Conservation (phyloP, 1,284 basidiomycete genomes). For the Boletellus sp. region DNA sequence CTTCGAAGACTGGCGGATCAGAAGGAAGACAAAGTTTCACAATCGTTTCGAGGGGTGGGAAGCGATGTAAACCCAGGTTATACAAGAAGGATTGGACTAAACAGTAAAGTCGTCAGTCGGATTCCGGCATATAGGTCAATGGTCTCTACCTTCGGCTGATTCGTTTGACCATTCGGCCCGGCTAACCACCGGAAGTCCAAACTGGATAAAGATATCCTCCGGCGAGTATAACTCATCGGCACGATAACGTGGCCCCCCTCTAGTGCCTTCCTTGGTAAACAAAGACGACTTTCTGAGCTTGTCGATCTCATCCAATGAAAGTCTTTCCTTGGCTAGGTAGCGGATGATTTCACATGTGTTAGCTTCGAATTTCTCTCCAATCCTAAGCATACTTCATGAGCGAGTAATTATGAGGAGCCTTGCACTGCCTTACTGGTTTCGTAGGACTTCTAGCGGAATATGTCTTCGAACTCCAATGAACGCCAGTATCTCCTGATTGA, state of each 20-base stretch:
- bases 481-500: no score
- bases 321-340: no score
- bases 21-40: slow-evolving; percentile 52
- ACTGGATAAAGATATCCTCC: slow-evolving; percentile 60
- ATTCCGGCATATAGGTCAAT: neutral
- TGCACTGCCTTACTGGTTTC: no score
- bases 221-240: slow-evolving; percentile 84
- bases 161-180: slow-evolving; percentile 52
- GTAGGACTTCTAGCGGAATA: no score
- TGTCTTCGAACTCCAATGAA: no score
- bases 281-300: slow-evolving; percentile 80
- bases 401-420: no score
- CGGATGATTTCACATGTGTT: no score
- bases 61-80: neutral
- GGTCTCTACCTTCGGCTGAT: neutral
- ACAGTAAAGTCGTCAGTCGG: neutral
- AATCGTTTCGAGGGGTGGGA: slow-evolving; percentile 53
- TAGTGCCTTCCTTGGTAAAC: slow-evolving; percentile 51
- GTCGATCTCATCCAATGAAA: slow-evolving; percentile 49
- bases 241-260: slow-evolving; percentile 40
- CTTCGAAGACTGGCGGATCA: no score
- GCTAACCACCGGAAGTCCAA: slow-evolving; percentile 79
- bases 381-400: no score
- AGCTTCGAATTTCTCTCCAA: no score
- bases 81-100: slow-evolving; percentile 1